A percentile compares a stretch with the other conserved stretches of the same genome.
These are phyloP conservation scores for Ganoderma meredithae DNA, from an alignment of 1,284 basidiomycete genomes.

Conservation along the genomic window DNA sequence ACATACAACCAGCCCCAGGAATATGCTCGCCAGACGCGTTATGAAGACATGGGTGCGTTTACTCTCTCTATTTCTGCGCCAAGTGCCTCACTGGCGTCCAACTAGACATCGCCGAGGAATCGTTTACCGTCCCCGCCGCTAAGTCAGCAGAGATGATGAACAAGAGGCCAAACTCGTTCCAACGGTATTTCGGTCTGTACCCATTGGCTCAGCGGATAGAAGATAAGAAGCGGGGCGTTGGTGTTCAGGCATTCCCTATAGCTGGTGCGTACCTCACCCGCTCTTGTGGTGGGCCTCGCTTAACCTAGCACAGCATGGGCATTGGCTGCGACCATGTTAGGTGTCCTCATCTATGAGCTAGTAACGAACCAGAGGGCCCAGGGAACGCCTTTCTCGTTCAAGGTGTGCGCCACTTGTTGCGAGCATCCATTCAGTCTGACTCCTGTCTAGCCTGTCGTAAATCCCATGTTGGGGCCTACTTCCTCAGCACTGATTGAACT, in stretches of 20 bases:
- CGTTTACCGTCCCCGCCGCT: slow-evolving; percentile 22
- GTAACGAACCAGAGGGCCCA: slow-evolving; percentile 76
- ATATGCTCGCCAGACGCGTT: slow-evolving; percentile 27
- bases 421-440: slow-evolving; percentile 9
- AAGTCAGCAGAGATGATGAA: slow-evolving; percentile 20
- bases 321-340: slow-evolving; percentile 72
- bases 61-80: not conserved
- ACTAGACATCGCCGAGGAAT: slow-evolving; percentile 35
- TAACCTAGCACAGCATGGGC: slow-evolving; percentile 57
- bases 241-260: slow-evolving; percentile 82
- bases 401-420: slow-evolving; percentile 51
- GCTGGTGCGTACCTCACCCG: slow-evolving; percentile 49
- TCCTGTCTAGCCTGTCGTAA: slow-evolving; percentile 56
- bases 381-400: slow-evolving; percentile 83
- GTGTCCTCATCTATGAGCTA: slow-evolving; percentile 81
- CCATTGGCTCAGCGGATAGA: slow-evolving; percentile 87
- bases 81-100: slow-evolving; percentile 5
- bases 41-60: slow-evolving; percentile 33
- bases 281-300: not conserved
- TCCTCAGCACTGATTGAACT: slow-evolving; percentile 85
- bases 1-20: slow-evolving; percentile 22
- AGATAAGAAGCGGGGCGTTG: slow-evolving; percentile 84
- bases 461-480: slow-evolving; percentile 93
- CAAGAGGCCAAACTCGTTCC: slow-evolving; percentile 33
- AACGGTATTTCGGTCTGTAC: slow-evolving; percentile 46